These are phyloP conservation scores for Colletotrichum magnum DNA, from an alignment of 2,329 filamentous ascomycete genomes.

Conservation along the genomic window DNA sequence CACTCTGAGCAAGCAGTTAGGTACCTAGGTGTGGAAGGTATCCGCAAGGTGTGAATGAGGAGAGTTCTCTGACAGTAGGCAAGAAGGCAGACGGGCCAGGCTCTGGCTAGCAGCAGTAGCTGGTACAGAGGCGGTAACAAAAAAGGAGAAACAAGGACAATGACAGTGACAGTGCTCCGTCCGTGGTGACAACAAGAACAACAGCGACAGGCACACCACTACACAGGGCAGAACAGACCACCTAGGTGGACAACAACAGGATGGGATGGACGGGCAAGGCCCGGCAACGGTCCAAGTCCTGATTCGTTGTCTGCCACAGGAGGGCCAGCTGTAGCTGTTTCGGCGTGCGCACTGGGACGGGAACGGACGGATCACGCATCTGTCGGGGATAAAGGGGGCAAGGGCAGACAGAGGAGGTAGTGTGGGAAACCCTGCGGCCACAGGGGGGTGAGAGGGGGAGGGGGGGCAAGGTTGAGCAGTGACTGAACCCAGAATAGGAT, in stretches of 20 bases:
- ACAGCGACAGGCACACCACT: neutral
- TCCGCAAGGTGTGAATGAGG: too few relatives aligned
- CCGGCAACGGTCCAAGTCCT: conserved; percentile 46
- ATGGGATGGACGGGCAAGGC: conserved; percentile 43
- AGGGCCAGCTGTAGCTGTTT: conserved; percentile 47
- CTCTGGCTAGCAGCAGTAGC: neutral
- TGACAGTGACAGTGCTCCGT: neutral
- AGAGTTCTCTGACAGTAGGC: too few relatives aligned
- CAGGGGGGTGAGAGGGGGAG: conserved; percentile 2
- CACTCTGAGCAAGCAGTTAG: too few relatives aligned
- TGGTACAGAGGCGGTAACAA: neutral
- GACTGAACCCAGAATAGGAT: too few relatives aligned
- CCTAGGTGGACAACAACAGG: conserved; percentile 19
- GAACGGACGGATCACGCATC: conserved; percentile 50
- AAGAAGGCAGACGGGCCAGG: neutral
- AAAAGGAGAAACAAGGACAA: neutral
- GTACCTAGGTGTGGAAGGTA: too few relatives aligned
- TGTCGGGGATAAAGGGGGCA: conserved; percentile 48
- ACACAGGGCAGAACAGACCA: conserved; percentile 5
- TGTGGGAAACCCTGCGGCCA: conserved; percentile 40
- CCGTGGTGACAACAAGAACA: neutral
- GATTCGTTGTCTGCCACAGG: conserved; percentile 53
- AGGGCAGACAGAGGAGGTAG: conserved; percentile 48
- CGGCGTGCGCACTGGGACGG: conserved; percentile 45
- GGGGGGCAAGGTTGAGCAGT: neutral